phyloP scores from a whole-genome alignment of 2,329 filamentous ascomycete genomes.

The Epichloe coenophiala region DNA sequence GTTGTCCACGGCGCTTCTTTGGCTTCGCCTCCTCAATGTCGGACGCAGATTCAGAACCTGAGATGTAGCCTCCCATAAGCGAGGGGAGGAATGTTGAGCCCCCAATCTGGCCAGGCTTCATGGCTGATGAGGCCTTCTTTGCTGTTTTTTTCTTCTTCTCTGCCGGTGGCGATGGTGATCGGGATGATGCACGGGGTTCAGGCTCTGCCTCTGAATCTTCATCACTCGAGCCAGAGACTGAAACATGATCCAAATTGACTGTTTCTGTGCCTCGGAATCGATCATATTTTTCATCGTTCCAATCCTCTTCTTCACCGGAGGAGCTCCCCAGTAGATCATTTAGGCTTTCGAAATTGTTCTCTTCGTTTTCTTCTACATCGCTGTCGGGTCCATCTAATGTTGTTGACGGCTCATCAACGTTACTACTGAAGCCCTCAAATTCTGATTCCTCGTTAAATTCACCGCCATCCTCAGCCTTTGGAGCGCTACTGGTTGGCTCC shows the following conservation, averaged over 20 bases:
- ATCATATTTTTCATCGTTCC: conserved; percentile 18
- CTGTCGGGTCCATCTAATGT: conserved; percentile 5
- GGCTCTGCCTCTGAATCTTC: conserved; percentile 15
- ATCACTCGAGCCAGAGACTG: conserved; percentile 20
- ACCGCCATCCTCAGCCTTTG: conserved; percentile 4
- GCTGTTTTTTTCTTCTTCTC: conserved; percentile 10
- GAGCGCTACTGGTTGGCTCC: conserved; percentile 6
- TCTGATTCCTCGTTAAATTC: conserved; percentile 19
- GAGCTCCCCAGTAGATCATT: conserved; percentile 32
- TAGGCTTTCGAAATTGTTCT: conserved; percentile 26
- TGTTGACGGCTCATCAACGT: conserved; percentile 13
- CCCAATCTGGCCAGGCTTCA: conserved; percentile 11
- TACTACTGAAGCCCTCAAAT: conserved; percentile 23
- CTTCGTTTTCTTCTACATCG: conserved; percentile 17
- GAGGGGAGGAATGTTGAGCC: conserved; percentile 57
- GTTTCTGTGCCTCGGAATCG: conserved; percentile 21
- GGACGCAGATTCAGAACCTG: conserved; percentile 57
- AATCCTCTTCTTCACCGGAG: conserved; percentile 29
- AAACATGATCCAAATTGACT: conserved; percentile 26
- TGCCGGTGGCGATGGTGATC: conserved; percentile 17
- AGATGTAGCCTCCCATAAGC: conserved; percentile 68
- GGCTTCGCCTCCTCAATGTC: conserved; percentile 49
- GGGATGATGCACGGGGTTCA: conserved; percentile 12
- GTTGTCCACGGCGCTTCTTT: conserved; percentile 67
- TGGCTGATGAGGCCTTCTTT: conserved; percentile 6